Evolutionary conservation across 1,284 basidiomycete genomes (phyloP).

Genomic region (Ustilago esculenta): DNA sequence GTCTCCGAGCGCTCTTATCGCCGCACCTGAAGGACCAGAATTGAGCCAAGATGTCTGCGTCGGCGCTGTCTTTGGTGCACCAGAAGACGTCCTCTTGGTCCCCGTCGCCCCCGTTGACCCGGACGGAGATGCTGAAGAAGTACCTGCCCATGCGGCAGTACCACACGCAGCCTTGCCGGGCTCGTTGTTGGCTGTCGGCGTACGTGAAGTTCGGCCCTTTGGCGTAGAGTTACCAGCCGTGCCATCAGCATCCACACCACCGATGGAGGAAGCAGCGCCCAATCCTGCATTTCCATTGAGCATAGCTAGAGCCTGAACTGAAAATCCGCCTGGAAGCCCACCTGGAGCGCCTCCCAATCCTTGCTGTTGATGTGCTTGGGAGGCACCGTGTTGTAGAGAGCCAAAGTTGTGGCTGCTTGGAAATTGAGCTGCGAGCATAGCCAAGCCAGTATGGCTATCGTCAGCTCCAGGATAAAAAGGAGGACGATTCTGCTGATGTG

Average conservation of each 20-base stretch:
- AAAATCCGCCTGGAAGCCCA: conserved; percentile 12
- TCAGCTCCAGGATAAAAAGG: conserved; percentile 31
- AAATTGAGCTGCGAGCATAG: conserved; percentile 44
- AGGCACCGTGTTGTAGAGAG: conserved; percentile 10
- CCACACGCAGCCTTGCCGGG: neutral
- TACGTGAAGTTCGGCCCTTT: conserved; percentile 12
- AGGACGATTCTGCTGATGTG: conserved; percentile 11
- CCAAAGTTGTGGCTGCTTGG: conserved; percentile 56
- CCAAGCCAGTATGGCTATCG: conserved; percentile 15
- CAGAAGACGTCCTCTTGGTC: conserved; percentile 27
- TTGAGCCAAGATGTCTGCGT: conserved; percentile 15
- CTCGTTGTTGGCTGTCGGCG: conserved; percentile 11
- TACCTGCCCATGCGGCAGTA: neutral
- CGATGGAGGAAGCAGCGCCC: conserved; percentile 14
- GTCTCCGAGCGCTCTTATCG: conserved; percentile 29
- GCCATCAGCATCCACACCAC: neutral
- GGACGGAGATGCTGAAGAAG: conserved; percentile 13
- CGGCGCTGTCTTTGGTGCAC: conserved; percentile 26
- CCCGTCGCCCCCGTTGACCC: neutral
- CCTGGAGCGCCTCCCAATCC: neutral
- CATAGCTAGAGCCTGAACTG: conserved; percentile 34
- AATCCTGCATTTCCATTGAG: conserved; percentile 34
- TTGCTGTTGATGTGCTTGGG: conserved; percentile 1
- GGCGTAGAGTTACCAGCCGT: conserved; percentile 17
- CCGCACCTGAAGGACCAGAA: conserved; percentile 24